Evolutionary conservation across 2,329 filamentous ascomycete species (phyloP).

Genomic region (Kalmusia sp.): DNA sequence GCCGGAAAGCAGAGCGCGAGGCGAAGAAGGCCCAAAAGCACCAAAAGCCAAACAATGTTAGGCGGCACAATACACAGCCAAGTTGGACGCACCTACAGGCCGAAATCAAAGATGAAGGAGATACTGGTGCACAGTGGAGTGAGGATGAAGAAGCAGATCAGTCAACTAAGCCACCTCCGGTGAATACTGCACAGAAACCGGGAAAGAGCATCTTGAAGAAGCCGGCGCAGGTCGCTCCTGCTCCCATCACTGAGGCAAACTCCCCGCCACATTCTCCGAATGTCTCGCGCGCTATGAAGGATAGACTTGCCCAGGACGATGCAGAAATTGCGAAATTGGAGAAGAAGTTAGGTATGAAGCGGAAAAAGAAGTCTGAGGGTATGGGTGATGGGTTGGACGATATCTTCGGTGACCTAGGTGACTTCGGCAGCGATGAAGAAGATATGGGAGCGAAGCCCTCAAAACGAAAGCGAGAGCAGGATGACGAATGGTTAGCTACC

Average conservation of each 20-base stretch:
- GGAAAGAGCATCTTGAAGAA: slow-evolving; percentile 45
- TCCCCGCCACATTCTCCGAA: slow-evolving; percentile 29
- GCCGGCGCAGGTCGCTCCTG: not conserved
- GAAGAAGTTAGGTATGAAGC: slow-evolving; percentile 83
- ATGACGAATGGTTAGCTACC: slow-evolving; percentile 64
- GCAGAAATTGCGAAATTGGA: slow-evolving; percentile 88
- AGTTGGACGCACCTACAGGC: not conserved
- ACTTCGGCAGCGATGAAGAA: slow-evolving; percentile 53
- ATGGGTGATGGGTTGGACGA: slow-evolving; percentile 86
- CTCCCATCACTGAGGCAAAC: slow-evolving; percentile 4
- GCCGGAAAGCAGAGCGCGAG: slow-evolving; percentile 69
- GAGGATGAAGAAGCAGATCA: slow-evolving; percentile 36
- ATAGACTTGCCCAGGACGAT: slow-evolving; percentile 77
- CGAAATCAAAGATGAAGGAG: not conserved
- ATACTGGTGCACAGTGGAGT: slow-evolving; percentile 14
- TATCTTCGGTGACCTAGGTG: slow-evolving; percentile 71
- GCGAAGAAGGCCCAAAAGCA: slow-evolving; percentile 62
- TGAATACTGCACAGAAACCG: slow-evolving; percentile 33
- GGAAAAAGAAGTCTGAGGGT: slow-evolving; percentile 72
- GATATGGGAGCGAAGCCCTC: slow-evolving; percentile 52
- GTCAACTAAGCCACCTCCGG: slow-evolving; percentile 21
- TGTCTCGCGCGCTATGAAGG: slow-evolving; percentile 57
- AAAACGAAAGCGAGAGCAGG: slow-evolving; percentile 66
- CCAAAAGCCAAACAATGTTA: slow-evolving; percentile 16
- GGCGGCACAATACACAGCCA: slow-evolving; percentile 14